Percentiles rank a stretch among this genome's conserved stretches.
Evolutionary conservation across 2,329 filamentous ascomycete species (phyloP).

Genomic region (Ophiostoma fasciatum): DNA sequence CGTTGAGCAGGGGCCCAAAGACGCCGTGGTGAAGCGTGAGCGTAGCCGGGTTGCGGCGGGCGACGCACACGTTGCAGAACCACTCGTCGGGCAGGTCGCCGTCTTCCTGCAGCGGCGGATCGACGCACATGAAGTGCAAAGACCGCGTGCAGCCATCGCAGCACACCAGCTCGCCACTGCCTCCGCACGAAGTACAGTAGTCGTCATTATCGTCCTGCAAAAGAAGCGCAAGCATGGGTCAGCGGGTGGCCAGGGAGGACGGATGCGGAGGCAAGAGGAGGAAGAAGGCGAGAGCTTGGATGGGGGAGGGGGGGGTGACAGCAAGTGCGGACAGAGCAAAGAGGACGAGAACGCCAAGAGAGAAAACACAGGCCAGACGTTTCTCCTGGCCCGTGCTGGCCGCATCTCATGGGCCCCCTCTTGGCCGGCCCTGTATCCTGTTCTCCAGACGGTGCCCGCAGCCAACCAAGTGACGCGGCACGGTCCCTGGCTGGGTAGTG

Average conservation of each 20-base stretch:
- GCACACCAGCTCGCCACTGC: slow-evolving; percentile 73
- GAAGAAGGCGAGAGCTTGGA: too few relatives aligned
- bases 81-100: slow-evolving; percentile 57
- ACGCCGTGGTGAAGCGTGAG: slow-evolving; percentile 34
- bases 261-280: too few relatives aligned
- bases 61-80: slow-evolving; percentile 64
- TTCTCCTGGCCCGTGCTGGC: too few relatives aligned
- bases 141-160: slow-evolving; percentile 85
- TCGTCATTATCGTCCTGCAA: slow-evolving; percentile 66
- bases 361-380: too few relatives aligned
- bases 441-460: not conserved
- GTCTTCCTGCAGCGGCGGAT: slow-evolving; percentile 58
- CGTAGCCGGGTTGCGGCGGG: slow-evolving; percentile 31
- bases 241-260: too few relatives aligned
- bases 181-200: slow-evolving; percentile 73
- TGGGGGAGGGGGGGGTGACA: too few relatives aligned
- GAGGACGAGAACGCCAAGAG: too few relatives aligned
- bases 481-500: too few relatives aligned
- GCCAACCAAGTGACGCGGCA: too few relatives aligned
- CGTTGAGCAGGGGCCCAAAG: slow-evolving; percentile 48
- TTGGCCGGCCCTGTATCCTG: too few relatives aligned
- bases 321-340: too few relatives aligned
- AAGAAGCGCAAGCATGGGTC: not conserved
- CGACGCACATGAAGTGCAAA: slow-evolving; percentile 80
- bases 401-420: too few relatives aligned